Conservation (phyloP, 2,329 filamentous ascomycete species). For the Chalaropsis thielavioides region DNA sequence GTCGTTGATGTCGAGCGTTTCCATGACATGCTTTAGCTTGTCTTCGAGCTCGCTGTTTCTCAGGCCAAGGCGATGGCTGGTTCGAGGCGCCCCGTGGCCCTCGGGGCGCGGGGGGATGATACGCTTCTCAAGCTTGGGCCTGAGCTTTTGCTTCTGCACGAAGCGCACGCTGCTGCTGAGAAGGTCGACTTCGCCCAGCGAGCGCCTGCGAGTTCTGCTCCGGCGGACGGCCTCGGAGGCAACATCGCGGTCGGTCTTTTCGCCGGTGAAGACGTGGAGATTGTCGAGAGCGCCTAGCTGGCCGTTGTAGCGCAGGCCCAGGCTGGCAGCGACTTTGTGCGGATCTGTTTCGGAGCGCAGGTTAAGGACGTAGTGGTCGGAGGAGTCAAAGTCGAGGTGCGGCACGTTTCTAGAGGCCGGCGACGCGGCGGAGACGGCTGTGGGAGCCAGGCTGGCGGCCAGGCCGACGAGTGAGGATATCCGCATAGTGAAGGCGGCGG, state of each 20-base stretch:
- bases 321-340: constrained; percentile 49
- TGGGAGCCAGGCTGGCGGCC: constrained; percentile 35
- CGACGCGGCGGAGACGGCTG: constrained; percentile 34
- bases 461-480: constrained; percentile 38
- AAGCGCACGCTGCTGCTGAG: constrained; percentile 61
- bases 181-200: constrained; percentile 36
- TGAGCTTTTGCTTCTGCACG: constrained; percentile 55
- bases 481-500: constrained; percentile 31
- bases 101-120: constrained; percentile 29
- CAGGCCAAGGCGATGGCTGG: constrained; percentile 19
- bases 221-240: constrained; percentile 25
- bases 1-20: constrained; percentile 60
- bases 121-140: constrained; percentile 37
- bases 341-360: constrained; percentile 54
- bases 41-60: constrained; percentile 32
- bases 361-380: constrained; percentile 91
- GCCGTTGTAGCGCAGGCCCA: constrained; percentile 72
- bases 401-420: constrained; percentile 30
- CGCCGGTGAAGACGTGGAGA: constrained; percentile 76
- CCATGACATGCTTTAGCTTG: constrained; percentile 45
- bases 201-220: constrained; percentile 45
- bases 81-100: constrained; percentile 18
- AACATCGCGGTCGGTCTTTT: constrained; percentile 45
- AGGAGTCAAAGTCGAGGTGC: constrained; percentile 48
- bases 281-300: constrained; percentile 60